These are phyloP conservation scores for Saraca asoca DNA, from an alignment of 331 rosid genomes.

Conservation along the genomic window DNA sequence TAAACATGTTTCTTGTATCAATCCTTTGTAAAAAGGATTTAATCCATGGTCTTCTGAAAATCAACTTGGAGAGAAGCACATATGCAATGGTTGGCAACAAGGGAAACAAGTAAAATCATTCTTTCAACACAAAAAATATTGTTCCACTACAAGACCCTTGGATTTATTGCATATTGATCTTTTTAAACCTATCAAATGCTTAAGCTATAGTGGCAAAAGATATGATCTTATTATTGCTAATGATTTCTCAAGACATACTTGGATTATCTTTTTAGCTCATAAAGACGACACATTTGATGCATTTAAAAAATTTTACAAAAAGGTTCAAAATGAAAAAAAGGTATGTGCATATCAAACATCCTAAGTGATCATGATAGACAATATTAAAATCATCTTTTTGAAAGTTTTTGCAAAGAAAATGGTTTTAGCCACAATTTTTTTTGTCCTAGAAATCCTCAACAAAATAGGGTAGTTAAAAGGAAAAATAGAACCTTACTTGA, in stretches of 20 bases:
- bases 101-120: no score
- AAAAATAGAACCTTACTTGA: neutral
- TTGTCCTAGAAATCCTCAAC: neutral
- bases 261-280: neutral
- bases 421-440: neutral
- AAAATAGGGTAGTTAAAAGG: neutral
- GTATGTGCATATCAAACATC: neutral
- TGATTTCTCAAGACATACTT: neutral
- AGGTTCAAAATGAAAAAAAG: neutral
- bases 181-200: neutral
- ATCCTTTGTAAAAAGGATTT: no score
- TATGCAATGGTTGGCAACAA: no score
- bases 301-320: neutral
- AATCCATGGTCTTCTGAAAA: no score
- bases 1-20: no score
- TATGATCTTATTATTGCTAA: neutral
- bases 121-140: neutral
- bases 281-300: neutral
- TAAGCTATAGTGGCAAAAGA: neutral
- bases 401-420: neutral
- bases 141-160: neutral
- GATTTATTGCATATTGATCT: neutral
- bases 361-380: neutral
- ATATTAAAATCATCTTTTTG: neutral
- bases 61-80: no score